Evolutionary conservation across 2,329 filamentous ascomycete species (phyloP).

Genomic region (Karstenula rhodostoma): DNA sequence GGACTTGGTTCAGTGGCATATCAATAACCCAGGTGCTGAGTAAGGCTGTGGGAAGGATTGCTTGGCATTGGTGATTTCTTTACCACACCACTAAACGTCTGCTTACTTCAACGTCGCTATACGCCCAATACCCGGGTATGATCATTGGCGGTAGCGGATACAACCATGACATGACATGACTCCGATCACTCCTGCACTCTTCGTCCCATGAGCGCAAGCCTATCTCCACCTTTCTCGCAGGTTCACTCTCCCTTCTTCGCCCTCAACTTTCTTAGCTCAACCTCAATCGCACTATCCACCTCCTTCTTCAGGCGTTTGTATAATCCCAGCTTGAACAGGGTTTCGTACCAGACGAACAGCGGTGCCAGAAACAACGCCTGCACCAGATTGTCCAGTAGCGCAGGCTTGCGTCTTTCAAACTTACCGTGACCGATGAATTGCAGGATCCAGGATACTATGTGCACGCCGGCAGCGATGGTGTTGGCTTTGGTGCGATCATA

Average conservation of each 20-base stretch:
- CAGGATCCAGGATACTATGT: constrained; percentile 79
- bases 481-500: constrained; percentile 64
- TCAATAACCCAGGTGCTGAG: constrained; percentile 14
- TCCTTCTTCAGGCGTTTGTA: constrained; percentile 64
- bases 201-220: neutral
- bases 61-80: neutral
- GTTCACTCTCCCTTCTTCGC: constrained; percentile 34
- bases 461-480: constrained; percentile 70
- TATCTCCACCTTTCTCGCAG: neutral
- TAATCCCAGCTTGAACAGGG: constrained; percentile 88
- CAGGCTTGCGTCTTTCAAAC: constrained; percentile 87
- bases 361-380: constrained; percentile 93
- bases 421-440: constrained; percentile 92
- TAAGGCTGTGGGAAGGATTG: neutral
- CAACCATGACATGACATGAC: neutral
- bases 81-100: too few species aligned
- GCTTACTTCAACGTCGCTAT: neutral
- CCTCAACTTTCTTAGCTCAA: constrained; percentile 57
- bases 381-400: constrained; percentile 86
- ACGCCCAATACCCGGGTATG: neutral
- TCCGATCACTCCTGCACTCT: neutral
- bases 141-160: neutral
- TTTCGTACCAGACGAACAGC: constrained; percentile 95
- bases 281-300: constrained; percentile 50
- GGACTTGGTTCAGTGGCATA: constrained; percentile 87